Evolutionary conservation across 805 yeast genomes (phyloP).

Genomic region (Saccharomycopsis selenospora): DNA sequence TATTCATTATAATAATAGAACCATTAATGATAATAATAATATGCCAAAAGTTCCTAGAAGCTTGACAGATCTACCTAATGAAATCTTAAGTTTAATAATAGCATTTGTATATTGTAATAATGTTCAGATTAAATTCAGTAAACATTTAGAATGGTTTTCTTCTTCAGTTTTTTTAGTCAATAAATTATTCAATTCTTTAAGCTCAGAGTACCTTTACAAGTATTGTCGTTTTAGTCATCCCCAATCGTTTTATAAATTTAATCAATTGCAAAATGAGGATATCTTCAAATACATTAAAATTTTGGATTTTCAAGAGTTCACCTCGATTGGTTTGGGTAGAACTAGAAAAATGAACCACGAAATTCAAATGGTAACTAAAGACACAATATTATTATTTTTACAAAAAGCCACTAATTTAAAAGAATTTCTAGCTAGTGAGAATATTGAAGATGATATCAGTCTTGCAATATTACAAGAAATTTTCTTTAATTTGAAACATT

Average conservation of each 20-base stretch:
- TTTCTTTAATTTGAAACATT: slow-evolving; percentile 45
- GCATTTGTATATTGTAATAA: slow-evolving; percentile 16
- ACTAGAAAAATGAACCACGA: slow-evolving; percentile 86
- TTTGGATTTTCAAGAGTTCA: slow-evolving; percentile 81
- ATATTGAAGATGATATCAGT: slow-evolving; percentile 77
- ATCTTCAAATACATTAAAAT: slow-evolving; percentile 33
- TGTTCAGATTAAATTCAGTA: slow-evolving; percentile 12
- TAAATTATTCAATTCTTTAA: slow-evolving; percentile 8
- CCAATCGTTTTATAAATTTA: slow-evolving; percentile 17
- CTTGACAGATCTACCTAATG: slow-evolving; percentile 16
- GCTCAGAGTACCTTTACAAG: slow-evolving; percentile 9
- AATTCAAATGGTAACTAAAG: slow-evolving; percentile 80
- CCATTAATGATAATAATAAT: too few relatives aligned
- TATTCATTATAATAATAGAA: too few relatives aligned
- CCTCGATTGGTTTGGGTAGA: slow-evolving; percentile 83
- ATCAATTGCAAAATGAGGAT: background rate
- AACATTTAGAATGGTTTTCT: slow-evolving; percentile 20
- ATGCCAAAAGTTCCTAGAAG: background rate
- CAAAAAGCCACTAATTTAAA: slow-evolving; percentile 48
- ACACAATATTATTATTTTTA: slow-evolving; percentile 60
- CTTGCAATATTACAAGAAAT: slow-evolving; percentile 45
- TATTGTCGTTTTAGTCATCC: slow-evolving; percentile 20
- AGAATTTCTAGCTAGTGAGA: slow-evolving; percentile 80
- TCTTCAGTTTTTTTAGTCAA: slow-evolving; percentile 9
- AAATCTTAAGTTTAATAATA: slow-evolving; percentile 16